These are phyloP conservation scores for Bipolaris oryzae DNA, from an alignment of 2,329 filamentous ascomycete species.

Conservation along the genomic window DNA sequence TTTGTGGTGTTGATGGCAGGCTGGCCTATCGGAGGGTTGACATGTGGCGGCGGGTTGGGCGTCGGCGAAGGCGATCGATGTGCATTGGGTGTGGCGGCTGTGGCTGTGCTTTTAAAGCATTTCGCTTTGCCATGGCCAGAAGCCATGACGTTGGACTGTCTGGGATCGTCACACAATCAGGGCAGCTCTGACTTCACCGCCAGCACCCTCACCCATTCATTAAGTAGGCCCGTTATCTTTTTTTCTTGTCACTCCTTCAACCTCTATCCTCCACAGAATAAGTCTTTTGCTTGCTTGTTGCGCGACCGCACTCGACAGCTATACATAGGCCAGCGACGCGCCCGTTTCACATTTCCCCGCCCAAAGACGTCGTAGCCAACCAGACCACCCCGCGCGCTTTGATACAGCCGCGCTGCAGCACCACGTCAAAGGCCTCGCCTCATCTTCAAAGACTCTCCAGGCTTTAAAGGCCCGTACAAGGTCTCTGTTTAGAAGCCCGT, in stretches of 20 bases:
- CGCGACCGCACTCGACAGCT: conserved; percentile 35
- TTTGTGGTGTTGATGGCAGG: conserved; percentile 10
- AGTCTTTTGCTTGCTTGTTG: conserved; percentile 15
- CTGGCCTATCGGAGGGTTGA: conserved; percentile 12
- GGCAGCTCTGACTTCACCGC: conserved; percentile 32
- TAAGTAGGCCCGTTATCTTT: conserved; percentile 22
- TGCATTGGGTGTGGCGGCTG: conserved; percentile 16
- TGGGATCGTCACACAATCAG: conserved; percentile 31
- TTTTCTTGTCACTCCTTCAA: conserved; percentile 11
- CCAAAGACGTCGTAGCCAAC: conserved; percentile 41
- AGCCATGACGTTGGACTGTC: conserved; percentile 28
- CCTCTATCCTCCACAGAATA: conserved; percentile 9
- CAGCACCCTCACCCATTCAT: conserved; percentile 31
- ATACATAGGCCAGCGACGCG: conserved; percentile 47
- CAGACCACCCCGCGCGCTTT: conserved; percentile 28
- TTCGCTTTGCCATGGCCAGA: background rate
- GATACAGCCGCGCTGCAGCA: conserved; percentile 33
- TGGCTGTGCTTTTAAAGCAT: conserved; percentile 21
- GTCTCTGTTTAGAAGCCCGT: conserved; percentile 4
- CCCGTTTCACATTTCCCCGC: conserved; percentile 47
- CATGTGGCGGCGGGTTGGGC: conserved; percentile 6
- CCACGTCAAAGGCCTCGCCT: conserved; percentile 18
- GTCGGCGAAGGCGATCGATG: conserved; percentile 15
- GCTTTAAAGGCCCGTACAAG: conserved; percentile 5
- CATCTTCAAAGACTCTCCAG: conserved; percentile 21